Evolutionary conservation across 2,329 filamentous ascomycete genomes (phyloP).

Genomic region (Colletotrichum sp.): DNA sequence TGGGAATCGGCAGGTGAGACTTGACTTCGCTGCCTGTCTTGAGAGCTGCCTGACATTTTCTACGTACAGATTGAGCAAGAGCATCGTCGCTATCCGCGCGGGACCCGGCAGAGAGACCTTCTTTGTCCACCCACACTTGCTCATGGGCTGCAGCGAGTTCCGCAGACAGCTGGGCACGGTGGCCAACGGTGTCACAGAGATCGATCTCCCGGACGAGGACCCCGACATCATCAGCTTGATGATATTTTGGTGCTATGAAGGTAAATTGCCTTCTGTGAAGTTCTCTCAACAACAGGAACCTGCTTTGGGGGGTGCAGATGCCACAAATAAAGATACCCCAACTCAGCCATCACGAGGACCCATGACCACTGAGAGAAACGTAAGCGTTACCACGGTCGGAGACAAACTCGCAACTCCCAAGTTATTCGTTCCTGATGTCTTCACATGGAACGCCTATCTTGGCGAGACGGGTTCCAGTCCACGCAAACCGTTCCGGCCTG

Average conservation of each 20-base stretch:
- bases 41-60: not conserved
- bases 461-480: not conserved
- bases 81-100: not conserved
- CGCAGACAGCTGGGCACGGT: not conserved
- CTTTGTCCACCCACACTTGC: not conserved
- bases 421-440: not conserved
- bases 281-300: not conserved
- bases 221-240: not conserved
- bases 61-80: not conserved
- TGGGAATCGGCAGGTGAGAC: too few species aligned
- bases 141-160: not conserved
- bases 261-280: not conserved
- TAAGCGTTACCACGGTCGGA: not conserved
- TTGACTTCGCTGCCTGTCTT: too few species aligned
- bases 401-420: not conserved
- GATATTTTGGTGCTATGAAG: not conserved
- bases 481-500: too few species aligned
- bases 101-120: not conserved
- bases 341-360: not conserved
- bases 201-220: not conserved
- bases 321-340: not conserved
- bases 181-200: not conserved
- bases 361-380: not conserved
- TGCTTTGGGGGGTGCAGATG: not conserved
- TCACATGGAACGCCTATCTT: fast-evolving